phyloP scores from a whole-genome alignment of 2,329 filamentous ascomycete species.

The Fusarium solani-melongenae region DNA sequence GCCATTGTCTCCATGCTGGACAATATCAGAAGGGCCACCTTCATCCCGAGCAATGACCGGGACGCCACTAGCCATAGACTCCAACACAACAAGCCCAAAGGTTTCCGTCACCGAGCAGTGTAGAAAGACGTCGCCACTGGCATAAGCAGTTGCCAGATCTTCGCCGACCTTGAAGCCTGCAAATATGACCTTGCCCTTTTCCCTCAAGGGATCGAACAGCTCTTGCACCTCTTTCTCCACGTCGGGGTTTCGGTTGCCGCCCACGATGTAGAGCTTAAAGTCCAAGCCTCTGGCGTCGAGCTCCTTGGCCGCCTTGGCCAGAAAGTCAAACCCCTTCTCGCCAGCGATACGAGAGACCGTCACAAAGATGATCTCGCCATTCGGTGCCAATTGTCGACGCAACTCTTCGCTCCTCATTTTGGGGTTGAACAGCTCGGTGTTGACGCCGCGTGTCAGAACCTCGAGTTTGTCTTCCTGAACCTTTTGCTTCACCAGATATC shows the following conservation, averaged over 20 bases:
- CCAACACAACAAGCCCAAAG: constrained; percentile 76
- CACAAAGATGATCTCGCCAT: constrained; percentile 72
- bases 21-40: constrained; percentile 75
- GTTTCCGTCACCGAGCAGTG: constrained; percentile 79
- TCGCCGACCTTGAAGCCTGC: constrained; percentile 72
- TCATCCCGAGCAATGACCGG: constrained; percentile 76
- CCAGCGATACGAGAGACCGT: constrained; percentile 75
- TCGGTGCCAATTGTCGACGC: constrained; percentile 66
- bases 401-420: constrained; percentile 61
- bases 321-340: constrained; percentile 77
- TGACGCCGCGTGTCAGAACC: constrained; percentile 72
- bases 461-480: constrained; percentile 68
- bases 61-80: constrained; percentile 77
- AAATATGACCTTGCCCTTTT: constrained; percentile 69
- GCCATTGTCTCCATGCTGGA: constrained; percentile 68
- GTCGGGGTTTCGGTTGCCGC: constrained; percentile 72
- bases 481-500: constrained; percentile 68
- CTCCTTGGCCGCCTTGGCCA: constrained; percentile 65
- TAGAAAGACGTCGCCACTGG: constrained; percentile 75
- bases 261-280: constrained; percentile 75
- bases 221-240: constrained; percentile 71
- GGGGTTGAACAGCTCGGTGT: constrained; percentile 71
- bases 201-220: constrained; percentile 64
- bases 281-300: constrained; percentile 65
- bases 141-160: constrained; percentile 73